Evolutionary conservation across 139 green algal species (phyloP), one percentile per base, ranked within the genome.

Genomic region (Tetratostichococcus sp.): DNA sequence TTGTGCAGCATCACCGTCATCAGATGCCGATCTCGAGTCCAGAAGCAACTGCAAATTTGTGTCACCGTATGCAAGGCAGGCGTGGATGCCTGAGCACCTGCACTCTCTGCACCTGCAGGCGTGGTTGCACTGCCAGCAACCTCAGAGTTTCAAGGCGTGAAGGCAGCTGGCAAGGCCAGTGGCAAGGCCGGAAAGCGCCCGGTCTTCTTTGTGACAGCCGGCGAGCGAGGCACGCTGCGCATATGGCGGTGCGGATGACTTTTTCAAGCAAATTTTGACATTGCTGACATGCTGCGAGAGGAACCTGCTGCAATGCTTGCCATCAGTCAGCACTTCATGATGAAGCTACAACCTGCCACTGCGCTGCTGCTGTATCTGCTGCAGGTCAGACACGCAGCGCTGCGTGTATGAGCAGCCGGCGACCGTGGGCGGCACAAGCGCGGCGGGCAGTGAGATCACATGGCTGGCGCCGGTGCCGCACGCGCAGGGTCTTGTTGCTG

Each of bases 171-270:
- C 35, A 43, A 72, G 42, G 59, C 43, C 21, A 62, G 11, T 39
- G 70, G 68, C 30, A 42, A 50, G 28, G 82, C 58, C 67, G 34
- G 67, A 43, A 73, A 68, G 31, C 23, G 32, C 26, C 39, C 31
- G 0, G 30, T 93, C 0, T 84, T 70, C 72, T 97, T 98, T 79
- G 89, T 88, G 30, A 97, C 90, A 4, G 92, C 84, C 17, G 94
- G 93, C 16, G 94, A 97, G 67, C 85, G 81, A 33, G 93, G 94
- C 0, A 35, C 69, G 4, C 35, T 97, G 16, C 79, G 77, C 33
- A 35, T 93, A 30, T 98, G 94, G 94, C 71, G 82, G 19, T 78
- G 50, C 8, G 39, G 8, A 14, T 50, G 39, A 14, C 39, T 14
- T 8, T 50, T 14, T 50, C 39, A 50, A 50, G n/a, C n/a, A n/a